Percentiles rank a stretch among this genome's conserved stretches.
These are phyloP conservation scores for Saprolegnia diclina DNA, from an alignment of 352 stramenopile genomes.

Conservation along the genomic window DNA sequence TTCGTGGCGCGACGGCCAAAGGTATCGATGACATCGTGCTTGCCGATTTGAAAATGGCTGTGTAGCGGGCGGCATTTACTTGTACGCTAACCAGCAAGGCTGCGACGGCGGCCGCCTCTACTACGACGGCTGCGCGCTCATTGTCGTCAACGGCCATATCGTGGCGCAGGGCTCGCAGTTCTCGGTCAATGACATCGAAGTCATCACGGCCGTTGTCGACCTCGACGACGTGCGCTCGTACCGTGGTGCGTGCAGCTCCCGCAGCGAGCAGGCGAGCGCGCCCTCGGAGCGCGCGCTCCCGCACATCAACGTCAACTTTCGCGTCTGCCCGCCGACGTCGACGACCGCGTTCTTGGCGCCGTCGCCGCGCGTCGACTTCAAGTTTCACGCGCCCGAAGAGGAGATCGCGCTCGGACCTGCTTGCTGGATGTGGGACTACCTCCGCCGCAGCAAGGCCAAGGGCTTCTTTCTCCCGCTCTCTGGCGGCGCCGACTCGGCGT, in stretches of 20 bases:
- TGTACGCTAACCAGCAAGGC: conserved; percentile 97
- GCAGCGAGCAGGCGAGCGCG: conserved; percentile 91
- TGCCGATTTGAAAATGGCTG: not conserved
- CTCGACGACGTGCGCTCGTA: conserved; percentile 97
- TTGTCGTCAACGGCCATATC: conserved; percentile 96
- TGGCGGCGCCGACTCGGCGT: conserved; percentile 94
- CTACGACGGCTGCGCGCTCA: conserved; percentile 96
- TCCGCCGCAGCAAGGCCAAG: conserved; percentile 79
- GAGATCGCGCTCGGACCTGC: conserved; percentile 96
- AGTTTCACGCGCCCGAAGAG: conserved; percentile 89
- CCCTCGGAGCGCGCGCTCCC: conserved; percentile 52
- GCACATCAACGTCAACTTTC: conserved; percentile 71
- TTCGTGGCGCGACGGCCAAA: conserved; percentile 88
- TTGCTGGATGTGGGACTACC: conserved; percentile 99
- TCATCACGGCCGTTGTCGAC: conserved; percentile 96
- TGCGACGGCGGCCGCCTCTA: conserved; percentile 96
- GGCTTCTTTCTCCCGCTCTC: conserved; percentile 96
- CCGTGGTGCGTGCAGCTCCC: conserved; percentile 88
- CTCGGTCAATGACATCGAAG: conserved; percentile 93
- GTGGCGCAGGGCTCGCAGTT: conserved; percentile 97
- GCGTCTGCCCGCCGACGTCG: conserved; percentile 59
- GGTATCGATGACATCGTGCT: conserved; percentile 33
- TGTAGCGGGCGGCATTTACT: conserved; percentile 91
- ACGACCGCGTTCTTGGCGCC: conserved; percentile 32
- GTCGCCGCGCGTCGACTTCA: conserved; percentile 55